Evolutionary conservation across 2,329 filamentous ascomycete genomes (phyloP), one percentile per base, ranked within the genome.

Genomic region (Cercospora sp.): DNA sequence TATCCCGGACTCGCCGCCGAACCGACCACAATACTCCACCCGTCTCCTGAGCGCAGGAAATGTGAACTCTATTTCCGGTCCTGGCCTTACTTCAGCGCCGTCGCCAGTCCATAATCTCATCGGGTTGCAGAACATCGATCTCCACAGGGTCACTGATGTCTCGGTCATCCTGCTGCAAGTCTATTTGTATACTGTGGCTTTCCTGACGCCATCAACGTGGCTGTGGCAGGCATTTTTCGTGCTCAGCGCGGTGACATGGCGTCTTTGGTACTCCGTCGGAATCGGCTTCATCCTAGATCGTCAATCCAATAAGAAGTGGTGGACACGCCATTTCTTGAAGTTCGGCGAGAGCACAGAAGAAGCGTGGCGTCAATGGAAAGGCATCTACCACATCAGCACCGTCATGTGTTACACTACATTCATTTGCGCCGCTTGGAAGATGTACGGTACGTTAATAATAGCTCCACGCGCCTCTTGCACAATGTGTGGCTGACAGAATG

Each of bases 341-440:
- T 97, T 91, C 76, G 95, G 95, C 69, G 95, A 98, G 79, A 93
- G 87, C 69, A 90, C 90, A 3, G 90, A 91, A 69, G 95, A 98
- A 80, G 94, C 94, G 3, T 99, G 95, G 95, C 89, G 91, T 66
- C 94, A 99, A 79, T 99, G 95, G 95, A 98, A 97, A 81, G 93
- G 91, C 33, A 88, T 97, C 76, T 97, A 97, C 76, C 93, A 99
- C 78, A 85, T 98, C 73, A 96, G 92, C 80, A 94, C 94, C 87
- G 88, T 89, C 66, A 89, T 97, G 87, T 94, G 91, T 80, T 94
- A 97, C 75, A 86, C 90, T 20, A 94, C 92, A 67, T 97, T 97
- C 79, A 85, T 94, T 68, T 92, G 93, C 18, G 93, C 94, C 1
- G 93, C 92, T 72, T 98, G 93, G 92, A 99, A 98, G 83, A 92